phyloP scores from a whole-genome alignment of 805 yeast genomes.

The Starmerella apis region DNA sequence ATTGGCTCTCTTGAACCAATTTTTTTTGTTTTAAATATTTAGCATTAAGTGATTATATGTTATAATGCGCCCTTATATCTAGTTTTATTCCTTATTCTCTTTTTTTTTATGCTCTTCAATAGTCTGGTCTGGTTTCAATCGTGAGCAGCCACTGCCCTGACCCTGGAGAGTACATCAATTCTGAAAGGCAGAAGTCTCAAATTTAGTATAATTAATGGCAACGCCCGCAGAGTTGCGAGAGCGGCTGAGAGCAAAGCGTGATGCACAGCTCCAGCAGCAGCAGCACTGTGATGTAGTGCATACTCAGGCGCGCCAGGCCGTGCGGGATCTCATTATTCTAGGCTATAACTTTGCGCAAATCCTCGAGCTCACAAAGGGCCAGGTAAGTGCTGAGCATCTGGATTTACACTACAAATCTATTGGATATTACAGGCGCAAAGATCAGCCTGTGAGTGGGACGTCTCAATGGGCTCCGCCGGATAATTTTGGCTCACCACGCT shows the following conservation, averaged over 20 bases:
- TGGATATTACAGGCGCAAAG: neutral
- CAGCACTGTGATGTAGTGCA: neutral
- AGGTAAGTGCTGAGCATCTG: conserved; percentile 14
- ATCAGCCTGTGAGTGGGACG: neutral
- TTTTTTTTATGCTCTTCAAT: too few species aligned
- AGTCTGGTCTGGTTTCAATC: too few species aligned
- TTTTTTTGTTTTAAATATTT: too few species aligned
- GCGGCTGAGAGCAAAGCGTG: conserved; percentile 21
- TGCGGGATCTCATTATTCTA: conserved; percentile 22
- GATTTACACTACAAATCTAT: conserved; percentile 8
- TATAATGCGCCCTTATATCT: too few species aligned
- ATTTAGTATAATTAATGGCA: conserved; percentile 7
- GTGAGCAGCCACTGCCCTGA: neutral
- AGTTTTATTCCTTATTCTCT: too few species aligned
- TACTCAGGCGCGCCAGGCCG: conserved; percentile 20
- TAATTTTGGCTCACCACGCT: conserved; percentile 19
- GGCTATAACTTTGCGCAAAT: conserved; percentile 28
- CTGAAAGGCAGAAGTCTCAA: neutral
- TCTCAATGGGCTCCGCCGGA: neutral
- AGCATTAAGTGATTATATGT: too few species aligned
- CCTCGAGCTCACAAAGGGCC: conserved; percentile 4
- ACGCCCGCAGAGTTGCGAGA: conserved; percentile 21
- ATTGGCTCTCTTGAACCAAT: too few species aligned
- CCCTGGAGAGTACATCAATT: neutral
- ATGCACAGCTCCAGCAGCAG: conserved; percentile 14